A percentile compares a stretch with the other conserved stretches of the same genome.
Conservation (phyloP, 805 yeast species). For the Sungouiella thailandica region DNA sequence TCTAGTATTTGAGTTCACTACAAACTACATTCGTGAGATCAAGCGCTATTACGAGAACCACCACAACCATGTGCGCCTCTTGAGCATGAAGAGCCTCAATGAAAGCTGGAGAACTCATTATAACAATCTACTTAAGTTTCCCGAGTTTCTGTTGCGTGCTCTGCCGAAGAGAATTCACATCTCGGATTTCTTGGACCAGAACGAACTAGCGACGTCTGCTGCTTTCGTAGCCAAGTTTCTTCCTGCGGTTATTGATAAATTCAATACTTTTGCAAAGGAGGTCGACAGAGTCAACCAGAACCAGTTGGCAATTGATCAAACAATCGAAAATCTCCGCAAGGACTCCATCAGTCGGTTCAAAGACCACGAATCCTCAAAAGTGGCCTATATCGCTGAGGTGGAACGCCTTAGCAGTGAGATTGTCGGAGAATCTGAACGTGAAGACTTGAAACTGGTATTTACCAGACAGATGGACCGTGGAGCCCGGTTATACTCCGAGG, state of each 20-base stretch:
- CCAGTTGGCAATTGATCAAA: slow-evolving; percentile 32
- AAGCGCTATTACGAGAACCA: slow-evolving; percentile 41
- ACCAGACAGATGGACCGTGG: neutral
- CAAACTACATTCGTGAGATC: slow-evolving; percentile 45
- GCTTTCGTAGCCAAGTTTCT: slow-evolving; percentile 20
- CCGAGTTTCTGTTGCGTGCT: slow-evolving; percentile 31
- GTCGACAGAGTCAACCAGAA: slow-evolving; percentile 36
- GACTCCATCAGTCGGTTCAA: slow-evolving; percentile 29
- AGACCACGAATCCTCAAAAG: slow-evolving; percentile 8
- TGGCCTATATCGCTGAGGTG: neutral
- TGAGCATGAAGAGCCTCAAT: slow-evolving; percentile 39
- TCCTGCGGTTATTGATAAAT: slow-evolving; percentile 27
- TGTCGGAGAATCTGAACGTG: neutral
- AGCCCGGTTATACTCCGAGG: neutral
- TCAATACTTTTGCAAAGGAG: slow-evolving; percentile 26
- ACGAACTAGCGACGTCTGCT: slow-evolving; percentile 27
- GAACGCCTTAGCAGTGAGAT: neutral
- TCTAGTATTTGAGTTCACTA: slow-evolving; percentile 45
- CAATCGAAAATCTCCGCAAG: slow-evolving; percentile 37
- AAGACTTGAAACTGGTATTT: neutral
- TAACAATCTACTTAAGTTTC: slow-evolving; percentile 30
- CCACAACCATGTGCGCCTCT: slow-evolving; percentile 29
- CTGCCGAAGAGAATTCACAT: slow-evolving; percentile 21
- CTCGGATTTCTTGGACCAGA: slow-evolving; percentile 26
- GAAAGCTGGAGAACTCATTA: slow-evolving; percentile 32